Evolutionary conservation across 1,284 basidiomycete genomes (phyloP).

Genomic region (Pseudozyma flocculosa): DNA sequence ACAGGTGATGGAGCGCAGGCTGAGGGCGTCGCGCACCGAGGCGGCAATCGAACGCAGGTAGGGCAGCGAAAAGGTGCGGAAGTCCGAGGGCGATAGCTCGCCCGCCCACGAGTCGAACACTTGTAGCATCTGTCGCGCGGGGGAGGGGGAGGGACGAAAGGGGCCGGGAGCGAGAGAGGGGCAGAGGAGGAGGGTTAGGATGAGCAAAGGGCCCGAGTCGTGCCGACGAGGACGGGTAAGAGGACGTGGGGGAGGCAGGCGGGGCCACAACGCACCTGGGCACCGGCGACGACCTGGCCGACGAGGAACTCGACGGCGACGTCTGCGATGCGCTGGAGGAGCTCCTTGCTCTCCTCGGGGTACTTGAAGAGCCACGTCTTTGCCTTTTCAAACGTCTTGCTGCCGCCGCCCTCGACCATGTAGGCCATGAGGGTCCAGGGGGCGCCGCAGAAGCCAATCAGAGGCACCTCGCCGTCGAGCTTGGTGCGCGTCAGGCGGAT

Average conservation of each 20-base stretch:
- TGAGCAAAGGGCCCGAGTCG: too few species aligned
- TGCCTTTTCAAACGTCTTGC: conserved; percentile 55
- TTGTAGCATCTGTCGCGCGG: conserved; percentile 41
- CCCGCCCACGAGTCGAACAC: conserved; percentile 58
- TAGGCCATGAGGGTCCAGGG: conserved; percentile 59
- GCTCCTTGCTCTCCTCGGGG: conserved; percentile 51
- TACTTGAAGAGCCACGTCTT: conserved; percentile 56
- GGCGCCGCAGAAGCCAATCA: conserved; percentile 57
- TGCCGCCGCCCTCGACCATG: conserved; percentile 57
- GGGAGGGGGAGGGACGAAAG: neutral
- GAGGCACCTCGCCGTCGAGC: conserved; percentile 55
- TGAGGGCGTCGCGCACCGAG: conserved; percentile 50
- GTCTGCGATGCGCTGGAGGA: conserved; percentile 52
- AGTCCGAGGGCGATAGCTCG: conserved; percentile 55
- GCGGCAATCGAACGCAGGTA: conserved; percentile 51
- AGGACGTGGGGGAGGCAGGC: too few species aligned
- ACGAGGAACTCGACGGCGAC: conserved; percentile 55
- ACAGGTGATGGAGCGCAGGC: conserved; percentile 36
- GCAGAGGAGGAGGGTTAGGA: too few species aligned
- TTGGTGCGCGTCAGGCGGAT: conserved; percentile 50
- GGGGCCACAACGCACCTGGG: conserved; percentile 19
- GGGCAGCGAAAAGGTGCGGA: conserved; percentile 54
- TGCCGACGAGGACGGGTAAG: too few species aligned
- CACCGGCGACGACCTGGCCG: conserved; percentile 54
- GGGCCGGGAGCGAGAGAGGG: neutral